Evolutionary conservation across 139 green algal species (phyloP).

Genomic region (Volvox africanus): DNA sequence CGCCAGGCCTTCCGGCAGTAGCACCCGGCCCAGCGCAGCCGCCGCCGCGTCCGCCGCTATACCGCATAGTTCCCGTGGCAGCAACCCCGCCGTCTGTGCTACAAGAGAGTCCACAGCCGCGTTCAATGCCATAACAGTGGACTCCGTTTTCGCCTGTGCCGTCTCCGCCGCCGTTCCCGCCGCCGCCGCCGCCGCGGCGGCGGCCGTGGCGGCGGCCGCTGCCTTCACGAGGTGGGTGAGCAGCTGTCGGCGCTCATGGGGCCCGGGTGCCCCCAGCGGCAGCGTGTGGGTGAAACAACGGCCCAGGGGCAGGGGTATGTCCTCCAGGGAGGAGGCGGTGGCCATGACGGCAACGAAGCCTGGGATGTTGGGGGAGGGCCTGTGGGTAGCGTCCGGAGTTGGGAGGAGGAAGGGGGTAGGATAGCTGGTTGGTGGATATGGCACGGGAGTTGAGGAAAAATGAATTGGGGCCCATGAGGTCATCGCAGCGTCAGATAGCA

Average conservation of each 20-base stretch:
- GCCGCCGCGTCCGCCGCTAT: conserved; percentile 78
- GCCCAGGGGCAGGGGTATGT: conserved; percentile 75
- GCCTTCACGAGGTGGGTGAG: conserved; percentile 61
- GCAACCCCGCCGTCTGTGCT: conserved; percentile 81
- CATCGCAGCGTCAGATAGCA: too few relatives aligned
- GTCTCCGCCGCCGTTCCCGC: not conserved
- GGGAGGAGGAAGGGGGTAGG: not conserved
- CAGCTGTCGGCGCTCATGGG: conserved; percentile 55
- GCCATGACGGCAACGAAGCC: conserved; percentile 79
- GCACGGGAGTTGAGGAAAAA: too few relatives aligned
- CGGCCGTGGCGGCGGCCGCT: conserved; percentile 1
- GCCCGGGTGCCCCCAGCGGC: conserved; percentile 58
- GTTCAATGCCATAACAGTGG: too few relatives aligned
- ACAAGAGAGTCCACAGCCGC: conserved; percentile 44
- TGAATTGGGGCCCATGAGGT: too few relatives aligned
- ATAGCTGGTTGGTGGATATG: not conserved
- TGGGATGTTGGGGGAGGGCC: not conserved
- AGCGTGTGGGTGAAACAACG: conserved; percentile 91
- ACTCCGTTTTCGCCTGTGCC: not conserved
- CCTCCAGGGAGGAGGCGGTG: conserved; percentile 52
- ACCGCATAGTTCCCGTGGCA: conserved; percentile 78
- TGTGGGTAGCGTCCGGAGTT: not conserved
- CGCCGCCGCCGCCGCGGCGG: not conserved
- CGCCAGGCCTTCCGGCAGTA: not conserved
- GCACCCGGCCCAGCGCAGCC: not conserved